Evolutionary conservation across 2,329 filamentous ascomycete species (phyloP), one percentile per base, ranked within the genome.

Genomic region (Paraphaeosphaeria sporulosa): DNA sequence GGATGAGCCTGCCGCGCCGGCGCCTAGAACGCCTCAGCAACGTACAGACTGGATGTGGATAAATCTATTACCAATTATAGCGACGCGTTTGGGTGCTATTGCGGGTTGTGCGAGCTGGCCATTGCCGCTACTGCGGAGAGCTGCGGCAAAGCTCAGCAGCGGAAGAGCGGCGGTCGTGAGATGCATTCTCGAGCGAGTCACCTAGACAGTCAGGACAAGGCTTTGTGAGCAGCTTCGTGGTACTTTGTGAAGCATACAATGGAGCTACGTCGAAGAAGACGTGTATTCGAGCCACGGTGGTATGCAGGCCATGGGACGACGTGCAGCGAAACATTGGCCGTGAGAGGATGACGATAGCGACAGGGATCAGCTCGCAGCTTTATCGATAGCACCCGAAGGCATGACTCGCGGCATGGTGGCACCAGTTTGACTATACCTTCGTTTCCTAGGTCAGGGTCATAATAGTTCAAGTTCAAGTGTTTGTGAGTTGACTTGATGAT

Each of bases 1-100:
- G 1, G 94, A 96, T 4, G 95, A 88, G 32, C 95, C 95, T 32
- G 88, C 94, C 46, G 95, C 90, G 49, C 95, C 95, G 67, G 94
- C 94, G 63, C 95, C 94, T 96, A 43, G 17, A 21, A 3, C 6
- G 40, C n/a, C 48, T 70, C 43, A 71, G 62, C 13, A 43, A 58
- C 46, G 17, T 19, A 51, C 40, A 46, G 21, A 23, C 23, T 4
- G 7, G 1, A n/a, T 15, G 8, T 1, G 12, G 3, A 52, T 12
- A 25, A 13, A 21, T 10, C 43, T 44, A 51, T 19, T 64, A 77
- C 76, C 76, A 67, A 78, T 78, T n/a, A 78, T 75, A 19, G 76
- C 76, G 40, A 78, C 73, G 52, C 69, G 72, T 65, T 76, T 78
- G 47, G 64, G 61, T 52, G 55, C 10, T 47, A 57, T 55, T 44